phyloP scores from a whole-genome alignment of 2,329 filamentous ascomycete species.

The Alternaria conjuncta region DNA sequence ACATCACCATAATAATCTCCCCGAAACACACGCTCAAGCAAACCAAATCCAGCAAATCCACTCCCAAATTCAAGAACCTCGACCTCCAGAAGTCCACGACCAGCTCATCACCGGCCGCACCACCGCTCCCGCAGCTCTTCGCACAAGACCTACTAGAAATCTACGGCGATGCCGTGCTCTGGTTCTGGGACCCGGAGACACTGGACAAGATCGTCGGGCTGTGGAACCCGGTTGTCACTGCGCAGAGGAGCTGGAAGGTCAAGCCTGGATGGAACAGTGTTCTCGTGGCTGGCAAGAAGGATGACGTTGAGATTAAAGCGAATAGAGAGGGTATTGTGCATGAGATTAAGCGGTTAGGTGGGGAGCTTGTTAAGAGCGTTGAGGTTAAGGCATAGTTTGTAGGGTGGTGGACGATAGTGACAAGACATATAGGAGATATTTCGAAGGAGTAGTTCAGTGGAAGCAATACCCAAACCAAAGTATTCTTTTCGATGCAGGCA shows the following conservation, averaged over 20 bases:
- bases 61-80: conserved; percentile 79
- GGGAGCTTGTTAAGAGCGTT: conserved; percentile 61
- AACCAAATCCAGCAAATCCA: conserved; percentile 39
- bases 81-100: conserved; percentile 56
- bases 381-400: conserved; percentile 25
- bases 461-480: background rate
- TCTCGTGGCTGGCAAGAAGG: conserved; percentile 50
- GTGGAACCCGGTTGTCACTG: conserved; percentile 66
- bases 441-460: background rate
- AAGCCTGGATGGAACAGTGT: conserved; percentile 72
- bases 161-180: conserved; percentile 74
- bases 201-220: conserved; percentile 67
- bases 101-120: conserved; percentile 51
- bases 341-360: conserved; percentile 72
- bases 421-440: background rate
- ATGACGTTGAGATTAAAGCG: conserved; percentile 60
- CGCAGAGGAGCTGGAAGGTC: conserved; percentile 68
- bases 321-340: conserved; percentile 72
- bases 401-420: background rate
- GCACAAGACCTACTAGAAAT: conserved; percentile 69
- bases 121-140: conserved; percentile 68
- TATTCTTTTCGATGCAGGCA: background rate
- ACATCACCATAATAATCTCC: conserved; percentile 80
- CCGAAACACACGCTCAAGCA: conserved; percentile 55
- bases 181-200: conserved; percentile 73